Conservation (phyloP, 2,329 filamentous ascomycete genomes). For the Neonectria sp. region DNA sequence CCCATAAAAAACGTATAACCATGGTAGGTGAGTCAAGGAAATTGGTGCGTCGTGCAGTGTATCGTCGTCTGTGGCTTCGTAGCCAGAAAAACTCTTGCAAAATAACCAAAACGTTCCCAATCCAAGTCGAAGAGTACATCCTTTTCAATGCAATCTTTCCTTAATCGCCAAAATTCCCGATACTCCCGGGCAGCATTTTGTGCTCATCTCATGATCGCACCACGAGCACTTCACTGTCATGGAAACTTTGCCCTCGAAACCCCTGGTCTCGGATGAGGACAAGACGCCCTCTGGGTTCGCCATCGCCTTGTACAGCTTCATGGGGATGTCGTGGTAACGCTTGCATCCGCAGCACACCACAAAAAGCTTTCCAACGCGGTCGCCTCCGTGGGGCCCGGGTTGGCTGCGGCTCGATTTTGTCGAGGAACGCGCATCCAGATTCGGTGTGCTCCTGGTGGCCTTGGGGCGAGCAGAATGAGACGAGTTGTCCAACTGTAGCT, state of each 20-base stretch:
- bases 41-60: constrained; percentile 37
- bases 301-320: constrained; percentile 76
- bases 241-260: constrained; percentile 70
- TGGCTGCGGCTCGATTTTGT: constrained; percentile 34
- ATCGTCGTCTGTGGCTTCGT: constrained; percentile 25
- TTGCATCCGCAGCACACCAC: constrained; percentile 76
- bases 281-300: constrained; percentile 70
- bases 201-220: constrained; percentile 81
- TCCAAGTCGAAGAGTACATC: neutral
- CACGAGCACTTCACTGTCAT: constrained; percentile 79
- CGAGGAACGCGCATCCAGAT: constrained; percentile 17
- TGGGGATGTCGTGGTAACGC: constrained; percentile 77
- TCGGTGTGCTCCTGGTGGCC: constrained; percentile 30
- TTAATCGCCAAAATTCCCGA: constrained; percentile 76
- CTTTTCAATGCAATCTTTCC: constrained; percentile 69
- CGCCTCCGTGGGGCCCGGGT: constrained; percentile 43
- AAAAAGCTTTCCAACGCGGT: constrained; percentile 73
- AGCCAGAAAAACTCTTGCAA: constrained; percentile 7
- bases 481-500: constrained; percentile 18
- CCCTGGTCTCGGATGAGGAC: constrained; percentile 62
- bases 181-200: constrained; percentile 78
- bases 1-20: constrained; percentile 17
- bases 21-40: constrained; percentile 11
- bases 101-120: constrained; percentile 4
- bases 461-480: constrained; percentile 14